Evolutionary conservation across 345 rosid species (phyloP).

Genomic region (Hirschfeldia incana): DNA sequence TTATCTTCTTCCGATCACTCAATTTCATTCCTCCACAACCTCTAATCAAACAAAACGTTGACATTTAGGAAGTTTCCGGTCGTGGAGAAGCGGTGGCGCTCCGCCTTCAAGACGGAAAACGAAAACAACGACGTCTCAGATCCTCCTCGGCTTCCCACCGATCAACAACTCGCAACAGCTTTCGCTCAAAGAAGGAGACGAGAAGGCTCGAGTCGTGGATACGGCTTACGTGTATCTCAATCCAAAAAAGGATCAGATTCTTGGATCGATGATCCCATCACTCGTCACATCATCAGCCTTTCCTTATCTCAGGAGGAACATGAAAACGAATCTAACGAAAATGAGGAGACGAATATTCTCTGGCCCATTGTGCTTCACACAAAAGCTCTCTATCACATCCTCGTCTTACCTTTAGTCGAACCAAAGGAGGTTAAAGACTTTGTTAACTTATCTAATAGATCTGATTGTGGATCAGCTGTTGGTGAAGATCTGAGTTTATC

Average conservation of each 20-base stretch:
- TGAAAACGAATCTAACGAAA: conserved; percentile 4
- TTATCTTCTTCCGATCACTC: background rate
- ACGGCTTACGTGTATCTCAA: conserved; percentile 68
- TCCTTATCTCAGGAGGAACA: conserved; percentile 44
- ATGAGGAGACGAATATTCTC: conserved; percentile 46
- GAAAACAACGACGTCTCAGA: conserved; percentile 36
- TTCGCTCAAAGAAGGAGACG: conserved; percentile 62
- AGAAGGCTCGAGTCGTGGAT: conserved; percentile 79
- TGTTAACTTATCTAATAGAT: conserved; percentile 50
- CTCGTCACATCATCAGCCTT: conserved; percentile 75
- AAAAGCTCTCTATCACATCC: conserved; percentile 59
- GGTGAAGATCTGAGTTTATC: conserved; percentile 67
- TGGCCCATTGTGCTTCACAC: conserved; percentile 87
- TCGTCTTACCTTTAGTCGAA: conserved; percentile 76
- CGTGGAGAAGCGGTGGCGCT: conserved; percentile 77
- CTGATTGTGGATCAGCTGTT: conserved; percentile 83
- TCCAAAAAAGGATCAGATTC: conserved; percentile 82
- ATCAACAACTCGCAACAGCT: conserved; percentile 63
- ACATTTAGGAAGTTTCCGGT: conserved; percentile 71
- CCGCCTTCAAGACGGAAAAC: conserved; percentile 54
- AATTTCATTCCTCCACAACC: conserved; percentile 10
- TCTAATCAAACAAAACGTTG: background rate
- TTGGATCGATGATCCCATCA: conserved; percentile 94
- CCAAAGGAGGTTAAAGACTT: conserved; percentile 64
- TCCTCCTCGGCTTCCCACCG: conserved; percentile 62